A percentile compares a stretch with the other conserved stretches of the same genome.
Conservation (phyloP, 2,329 filamentous ascomycete genomes). For the Cladophialophora psammophila region DNA sequence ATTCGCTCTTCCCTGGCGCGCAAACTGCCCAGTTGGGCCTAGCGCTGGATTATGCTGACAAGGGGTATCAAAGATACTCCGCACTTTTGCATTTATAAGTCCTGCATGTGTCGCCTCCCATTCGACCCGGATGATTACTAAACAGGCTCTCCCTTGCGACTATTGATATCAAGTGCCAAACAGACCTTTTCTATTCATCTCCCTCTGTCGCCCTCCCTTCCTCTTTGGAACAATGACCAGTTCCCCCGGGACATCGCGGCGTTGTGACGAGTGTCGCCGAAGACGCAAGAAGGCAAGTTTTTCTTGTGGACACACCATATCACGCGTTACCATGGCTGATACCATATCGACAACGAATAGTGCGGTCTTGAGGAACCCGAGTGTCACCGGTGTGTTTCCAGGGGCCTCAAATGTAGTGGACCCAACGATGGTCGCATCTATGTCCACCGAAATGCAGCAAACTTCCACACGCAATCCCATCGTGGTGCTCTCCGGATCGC, state of each 20-base stretch:
- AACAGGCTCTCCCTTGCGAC: not conserved
- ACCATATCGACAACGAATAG: not conserved
- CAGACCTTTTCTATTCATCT: not conserved
- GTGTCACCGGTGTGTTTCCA: slow-evolving; percentile 10
- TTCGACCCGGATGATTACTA: slow-evolving; percentile 6
- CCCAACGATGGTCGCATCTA: slow-evolving; percentile 4
- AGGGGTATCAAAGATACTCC: not conserved
- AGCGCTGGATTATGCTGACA: not conserved
- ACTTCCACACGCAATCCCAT: slow-evolving; percentile 7
- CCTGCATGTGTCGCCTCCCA: not conserved
- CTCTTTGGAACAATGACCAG: slow-evolving; percentile 12
- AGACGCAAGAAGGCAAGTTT: slow-evolving; percentile 10
- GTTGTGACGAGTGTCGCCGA: slow-evolving; percentile 14
- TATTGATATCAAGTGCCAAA: not conserved
- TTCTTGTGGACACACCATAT: too few species aligned
- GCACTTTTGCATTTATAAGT: not conserved
- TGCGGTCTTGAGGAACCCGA: slow-evolving; percentile 11
- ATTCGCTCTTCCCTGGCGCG: slow-evolving; percentile 7
- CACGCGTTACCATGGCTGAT: not conserved
- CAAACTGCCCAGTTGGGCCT: slow-evolving; percentile 10
- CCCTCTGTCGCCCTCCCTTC: not conserved
- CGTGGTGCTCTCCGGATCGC: slow-evolving; percentile 12
- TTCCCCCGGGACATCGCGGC: slow-evolving; percentile 11
- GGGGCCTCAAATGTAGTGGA: slow-evolving; percentile 17
- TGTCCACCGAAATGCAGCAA: slow-evolving; percentile 10